Evolutionary conservation across 371 early-diverging fungal genomes (phyloP).

Genomic region (Cokeromyces recurvatus): DNA sequence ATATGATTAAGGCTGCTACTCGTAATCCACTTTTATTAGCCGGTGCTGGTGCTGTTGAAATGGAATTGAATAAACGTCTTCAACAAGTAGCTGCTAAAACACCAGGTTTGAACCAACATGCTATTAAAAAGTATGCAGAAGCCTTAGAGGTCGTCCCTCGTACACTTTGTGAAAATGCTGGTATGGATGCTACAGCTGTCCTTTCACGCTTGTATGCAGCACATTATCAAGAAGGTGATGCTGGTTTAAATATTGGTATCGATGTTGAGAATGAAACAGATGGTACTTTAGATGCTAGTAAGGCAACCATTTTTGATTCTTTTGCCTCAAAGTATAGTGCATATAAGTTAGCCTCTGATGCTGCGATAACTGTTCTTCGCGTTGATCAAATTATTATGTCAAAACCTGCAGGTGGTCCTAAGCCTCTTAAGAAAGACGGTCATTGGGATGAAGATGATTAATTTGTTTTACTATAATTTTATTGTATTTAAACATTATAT

Average conservation of each 20-base stretch:
- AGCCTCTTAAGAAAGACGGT: slow-evolving; percentile 82
- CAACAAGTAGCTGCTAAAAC: slow-evolving; percentile 78
- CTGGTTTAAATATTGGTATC: slow-evolving; percentile 56
- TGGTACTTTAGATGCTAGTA: slow-evolving; percentile 75
- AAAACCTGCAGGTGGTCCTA: slow-evolving; percentile 96
- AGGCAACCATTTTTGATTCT: slow-evolving; percentile 76
- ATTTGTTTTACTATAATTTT: neutral
- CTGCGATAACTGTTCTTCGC: slow-evolving; percentile 91
- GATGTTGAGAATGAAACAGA: slow-evolving; percentile 81
- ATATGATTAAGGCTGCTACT: slow-evolving; percentile 91
- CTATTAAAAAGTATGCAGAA: slow-evolving; percentile 95
- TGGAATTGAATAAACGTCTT: slow-evolving; percentile 83
- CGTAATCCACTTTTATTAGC: slow-evolving; percentile 86
- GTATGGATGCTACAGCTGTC: slow-evolving; percentile 92
- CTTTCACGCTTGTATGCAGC: slow-evolving; percentile 92
- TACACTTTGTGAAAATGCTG: slow-evolving; percentile 95
- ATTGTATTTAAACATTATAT: neutral
- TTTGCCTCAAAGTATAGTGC: slow-evolving; percentile 83
- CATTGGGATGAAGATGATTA: slow-evolving; percentile 88
- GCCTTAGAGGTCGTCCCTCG: slow-evolving; percentile 94
- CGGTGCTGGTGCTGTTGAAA: slow-evolving; percentile 96
- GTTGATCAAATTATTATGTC: slow-evolving; percentile 99
- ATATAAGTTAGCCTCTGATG: slow-evolving; percentile 85
- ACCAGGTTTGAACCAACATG: slow-evolving; percentile 93
- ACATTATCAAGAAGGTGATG: slow-evolving; percentile 72